Base-by-base conservation (phyloP, 805 yeast species). In the Wickerhamiella siamensis region DNA sequence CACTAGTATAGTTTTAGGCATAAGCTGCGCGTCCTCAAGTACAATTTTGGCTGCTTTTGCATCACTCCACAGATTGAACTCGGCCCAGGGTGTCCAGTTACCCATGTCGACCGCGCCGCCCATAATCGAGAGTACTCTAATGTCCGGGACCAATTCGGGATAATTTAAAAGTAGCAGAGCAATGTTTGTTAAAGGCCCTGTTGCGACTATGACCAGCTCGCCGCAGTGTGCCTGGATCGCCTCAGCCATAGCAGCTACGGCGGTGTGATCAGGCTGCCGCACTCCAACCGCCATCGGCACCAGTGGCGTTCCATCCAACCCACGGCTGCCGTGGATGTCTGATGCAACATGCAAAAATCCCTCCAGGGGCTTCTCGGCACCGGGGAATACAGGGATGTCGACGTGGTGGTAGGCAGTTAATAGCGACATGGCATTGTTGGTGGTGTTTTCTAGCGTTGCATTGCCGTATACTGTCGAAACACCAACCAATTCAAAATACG, bases 391-490 rank as follows among this genome's bases (percentile, higher is more conserved):
- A 0, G 75, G 76, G 2, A 82, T 62, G 5, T 70, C 66, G 9
- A 55, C 57, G 42, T 62, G 62, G 33, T 52, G 53, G 41, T 81
- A 62, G 0, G 78, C 74, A 5, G 86, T 79, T 14, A 83, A 58
- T 10, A 83, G 55, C 2, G 83, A 73, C 31, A 79, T 58, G 0
- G 93, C 70, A 52, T 83, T 84, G 43, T 65, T 65, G 2, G 91
- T 76, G 2, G 94, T 82, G 52, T 71, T 65, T 5, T 65, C 66
- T 15, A 77, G 62, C 4, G 80, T 65, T 0, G 83, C 74, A 49
- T 79, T 79, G 1, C 94, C 94, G 53, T 75, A 78, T 18, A 77
- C 79, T 0, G 88, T 76, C 24, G 84, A 75, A n/a, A 82, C 67
- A 2, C 91, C 93, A 3, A 75, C 50, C 8, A 82, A 58, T 14